A percentile compares a stretch with the other conserved stretches of the same genome.
Conservation (phyloP, 805 yeast genomes). For the Millerozyma acaciae region DNA sequence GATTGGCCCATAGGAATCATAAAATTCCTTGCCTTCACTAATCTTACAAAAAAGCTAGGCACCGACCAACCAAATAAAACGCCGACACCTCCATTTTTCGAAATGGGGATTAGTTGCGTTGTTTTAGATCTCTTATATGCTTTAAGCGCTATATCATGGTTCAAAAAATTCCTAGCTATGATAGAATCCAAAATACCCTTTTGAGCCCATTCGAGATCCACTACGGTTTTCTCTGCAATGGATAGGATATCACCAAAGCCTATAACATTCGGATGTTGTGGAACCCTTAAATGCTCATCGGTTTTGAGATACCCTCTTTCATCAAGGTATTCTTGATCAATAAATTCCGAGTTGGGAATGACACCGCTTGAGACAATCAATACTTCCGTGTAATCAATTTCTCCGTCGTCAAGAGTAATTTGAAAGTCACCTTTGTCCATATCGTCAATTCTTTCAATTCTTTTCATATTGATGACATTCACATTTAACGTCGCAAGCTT, state of each 20-base stretch:
- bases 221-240: constrained; percentile 17
- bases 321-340: constrained; percentile 21
- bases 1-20: constrained; percentile 22
- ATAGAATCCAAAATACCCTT: constrained; percentile 10
- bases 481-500: constrained; percentile 18
- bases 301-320: constrained; percentile 25
- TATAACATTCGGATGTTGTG: constrained; percentile 22
- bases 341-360: constrained; percentile 31
- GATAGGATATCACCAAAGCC: constrained; percentile 35
- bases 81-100: constrained; percentile 36
- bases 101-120: constrained; percentile 27
- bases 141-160: constrained; percentile 7
- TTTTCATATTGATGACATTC: constrained; percentile 17
- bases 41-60: constrained; percentile 26
- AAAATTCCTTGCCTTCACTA: constrained; percentile 25
- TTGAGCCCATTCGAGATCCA: constrained; percentile 25
- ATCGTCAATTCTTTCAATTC: constrained; percentile 6
- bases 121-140: constrained; percentile 9
- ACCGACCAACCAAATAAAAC: constrained; percentile 21
- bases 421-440: constrained; percentile 4
- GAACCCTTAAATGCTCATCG: constrained; percentile 22
- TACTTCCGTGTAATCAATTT: constrained; percentile 20
- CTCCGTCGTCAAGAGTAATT: constrained; percentile 17
- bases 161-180: constrained; percentile 14
- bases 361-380: constrained; percentile 23